phyloP scores from a whole-genome alignment of 345 rosid species.

The Ricinus communis region DNA sequence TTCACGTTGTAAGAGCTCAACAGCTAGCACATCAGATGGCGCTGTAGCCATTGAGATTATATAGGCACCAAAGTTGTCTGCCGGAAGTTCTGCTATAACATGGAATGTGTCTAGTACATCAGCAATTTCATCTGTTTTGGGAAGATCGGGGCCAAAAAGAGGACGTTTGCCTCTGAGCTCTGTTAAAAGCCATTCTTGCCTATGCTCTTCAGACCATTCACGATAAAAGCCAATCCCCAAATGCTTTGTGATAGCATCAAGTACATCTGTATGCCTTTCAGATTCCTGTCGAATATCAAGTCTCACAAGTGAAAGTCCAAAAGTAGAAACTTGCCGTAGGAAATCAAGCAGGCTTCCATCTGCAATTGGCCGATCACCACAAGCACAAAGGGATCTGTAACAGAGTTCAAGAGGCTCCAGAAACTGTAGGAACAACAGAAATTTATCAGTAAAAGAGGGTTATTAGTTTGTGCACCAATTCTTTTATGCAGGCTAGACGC shows the following conservation, averaged over 20 bases:
- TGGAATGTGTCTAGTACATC: conserved; percentile 32
- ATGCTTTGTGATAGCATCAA: conserved; percentile 89
- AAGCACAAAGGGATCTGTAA: conserved; percentile 82
- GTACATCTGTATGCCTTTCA: conserved; percentile 91
- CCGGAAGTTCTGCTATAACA: conserved; percentile 39
- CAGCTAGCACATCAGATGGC: conserved; percentile 39
- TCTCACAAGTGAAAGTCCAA: conserved; percentile 91
- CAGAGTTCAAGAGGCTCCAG: conserved; percentile 97
- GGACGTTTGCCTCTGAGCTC: conserved; percentile 93
- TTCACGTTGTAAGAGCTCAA: conserved; percentile 92
- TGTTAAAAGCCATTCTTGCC: conserved; percentile 91
- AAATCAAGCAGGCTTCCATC: conserved; percentile 99
- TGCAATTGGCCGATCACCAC: conserved; percentile 93
- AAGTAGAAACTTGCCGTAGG: conserved; percentile 95
- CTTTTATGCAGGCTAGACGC: not conserved
- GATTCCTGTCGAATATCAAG: conserved; percentile 98
- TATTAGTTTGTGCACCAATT: not conserved
- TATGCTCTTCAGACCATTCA: conserved; percentile 84
- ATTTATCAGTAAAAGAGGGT: conserved; percentile 12
- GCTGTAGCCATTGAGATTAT: conserved; percentile 42
- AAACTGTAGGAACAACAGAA: conserved; percentile 49
- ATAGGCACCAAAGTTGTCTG: conserved; percentile 36
- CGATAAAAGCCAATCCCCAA: conserved; percentile 78
- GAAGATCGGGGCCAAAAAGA: conserved; percentile 89
- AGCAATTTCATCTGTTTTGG: conserved; percentile 86